Evolutionary conservation across 1,284 basidiomycete genomes (phyloP).

Genomic region (Kalmanozyma brasiliensis): DNA sequence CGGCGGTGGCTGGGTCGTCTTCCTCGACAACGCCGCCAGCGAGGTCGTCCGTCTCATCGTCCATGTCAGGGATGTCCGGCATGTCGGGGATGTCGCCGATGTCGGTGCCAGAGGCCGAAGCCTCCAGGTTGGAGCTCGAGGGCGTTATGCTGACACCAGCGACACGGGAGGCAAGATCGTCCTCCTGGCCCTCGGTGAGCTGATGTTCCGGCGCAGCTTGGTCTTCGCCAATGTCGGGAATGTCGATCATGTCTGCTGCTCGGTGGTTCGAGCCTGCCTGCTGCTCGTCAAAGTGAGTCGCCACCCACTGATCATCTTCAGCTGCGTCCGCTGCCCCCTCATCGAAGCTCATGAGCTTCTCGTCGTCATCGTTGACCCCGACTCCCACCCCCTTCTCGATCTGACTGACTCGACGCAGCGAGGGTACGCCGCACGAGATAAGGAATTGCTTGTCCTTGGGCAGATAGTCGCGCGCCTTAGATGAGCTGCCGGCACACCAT

Average conservation of each 20-base stretch:
- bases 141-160: conserved; percentile 43
- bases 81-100: conserved; percentile 53
- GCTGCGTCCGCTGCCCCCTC: conserved; percentile 26
- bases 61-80: conserved; percentile 60
- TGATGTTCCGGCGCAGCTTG: conserved; percentile 43
- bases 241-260: conserved; percentile 56
- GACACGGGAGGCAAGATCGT: conserved; percentile 54
- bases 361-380: conserved; percentile 41
- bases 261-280: conserved; percentile 11
- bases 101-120: conserved; percentile 13
- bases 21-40: conserved; percentile 59
- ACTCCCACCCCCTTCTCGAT: conserved; percentile 47
- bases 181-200: conserved; percentile 56
- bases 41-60: conserved; percentile 57
- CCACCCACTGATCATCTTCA: conserved; percentile 59
- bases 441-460: conserved; percentile 96
- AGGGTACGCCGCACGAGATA: conserved; percentile 70
- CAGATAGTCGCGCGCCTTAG: conserved; percentile 87
- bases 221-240: conserved; percentile 60
- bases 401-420: conserved; percentile 61
- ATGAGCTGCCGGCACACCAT: conserved; percentile 72
- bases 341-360: conserved; percentile 52
- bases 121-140: not conserved
- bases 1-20: conserved; percentile 63
- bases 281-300: conserved; percentile 47